Percentiles rank a stretch among this genome's conserved stretches.
These are phyloP conservation scores for Phytophthora sansomeana DNA, from an alignment of 352 stramenopile genomes.

Conservation along the genomic window DNA sequence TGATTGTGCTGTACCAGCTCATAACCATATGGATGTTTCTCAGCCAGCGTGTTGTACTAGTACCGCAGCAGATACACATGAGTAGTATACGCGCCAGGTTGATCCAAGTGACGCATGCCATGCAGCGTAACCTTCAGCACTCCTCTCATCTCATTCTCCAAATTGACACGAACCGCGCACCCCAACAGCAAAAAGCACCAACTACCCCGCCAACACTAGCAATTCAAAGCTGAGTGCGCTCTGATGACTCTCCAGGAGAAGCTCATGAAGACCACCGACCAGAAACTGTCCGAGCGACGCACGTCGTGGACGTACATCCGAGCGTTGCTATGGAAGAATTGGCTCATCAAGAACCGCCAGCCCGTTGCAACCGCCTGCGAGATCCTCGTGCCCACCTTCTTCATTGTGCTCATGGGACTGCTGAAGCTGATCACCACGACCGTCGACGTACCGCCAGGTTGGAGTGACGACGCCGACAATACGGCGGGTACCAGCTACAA, in stretches of 20 bases:
- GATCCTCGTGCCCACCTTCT: too few species aligned
- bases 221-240: background rate
- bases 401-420: slow-evolving; percentile 61
- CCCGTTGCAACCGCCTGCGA: too few species aligned
- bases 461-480: slow-evolving; percentile 41
- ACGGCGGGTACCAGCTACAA: slow-evolving; percentile 60
- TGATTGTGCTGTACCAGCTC: background rate
- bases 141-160: background rate
- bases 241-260: background rate
- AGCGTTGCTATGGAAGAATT: too few species aligned
- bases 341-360: too few species aligned
- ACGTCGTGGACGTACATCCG: too few species aligned
- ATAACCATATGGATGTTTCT: background rate
- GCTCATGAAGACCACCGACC: background rate
- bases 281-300: background rate
- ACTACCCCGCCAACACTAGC: background rate
- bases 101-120: background rate
- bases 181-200: background rate
- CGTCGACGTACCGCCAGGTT: slow-evolving; percentile 57
- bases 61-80: too few species aligned
- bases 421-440: slow-evolving; percentile 61
- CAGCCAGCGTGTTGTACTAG: background rate
- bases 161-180: background rate
- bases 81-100: too few species aligned
- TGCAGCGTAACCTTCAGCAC: background rate